Conservation (phyloP, 257 asterid species). For the Jaltomata sinuosa region DNA sequence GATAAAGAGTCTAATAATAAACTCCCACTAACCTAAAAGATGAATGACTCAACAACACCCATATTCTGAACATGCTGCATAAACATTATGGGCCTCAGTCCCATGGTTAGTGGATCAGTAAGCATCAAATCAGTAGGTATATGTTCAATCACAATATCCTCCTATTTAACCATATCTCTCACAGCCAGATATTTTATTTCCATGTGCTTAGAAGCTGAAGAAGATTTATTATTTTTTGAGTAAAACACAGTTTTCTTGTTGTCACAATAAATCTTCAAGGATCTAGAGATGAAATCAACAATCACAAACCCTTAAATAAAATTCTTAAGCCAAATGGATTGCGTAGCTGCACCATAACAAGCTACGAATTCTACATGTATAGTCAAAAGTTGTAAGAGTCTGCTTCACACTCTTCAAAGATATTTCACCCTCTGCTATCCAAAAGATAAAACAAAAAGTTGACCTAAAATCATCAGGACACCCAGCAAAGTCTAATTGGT, state of each 20-base stretch:
- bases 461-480: no score
- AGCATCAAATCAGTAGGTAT: neutral
- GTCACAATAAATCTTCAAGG: neutral
- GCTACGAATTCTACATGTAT: no score
- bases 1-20: neutral
- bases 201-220: neutral
- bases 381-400: no score
- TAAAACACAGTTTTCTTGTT: neutral
- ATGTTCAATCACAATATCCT: neutral
- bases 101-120: neutral
- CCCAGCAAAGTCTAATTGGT: no score
- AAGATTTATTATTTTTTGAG: neutral
- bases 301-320: neutral
- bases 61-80: no score
- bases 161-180: neutral
- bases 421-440: no score
- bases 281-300: neutral
- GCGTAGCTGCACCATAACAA: no score
- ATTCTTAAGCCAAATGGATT: no score
- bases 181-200: neutral
- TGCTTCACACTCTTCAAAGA: no score
- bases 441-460: no score
- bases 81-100: neutral
- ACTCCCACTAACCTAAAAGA: neutral
- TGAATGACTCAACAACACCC: neutral